These are phyloP conservation scores for Hypericum androsaemum DNA, from an alignment of 345 rosid genomes.

Conservation along the genomic window DNA sequence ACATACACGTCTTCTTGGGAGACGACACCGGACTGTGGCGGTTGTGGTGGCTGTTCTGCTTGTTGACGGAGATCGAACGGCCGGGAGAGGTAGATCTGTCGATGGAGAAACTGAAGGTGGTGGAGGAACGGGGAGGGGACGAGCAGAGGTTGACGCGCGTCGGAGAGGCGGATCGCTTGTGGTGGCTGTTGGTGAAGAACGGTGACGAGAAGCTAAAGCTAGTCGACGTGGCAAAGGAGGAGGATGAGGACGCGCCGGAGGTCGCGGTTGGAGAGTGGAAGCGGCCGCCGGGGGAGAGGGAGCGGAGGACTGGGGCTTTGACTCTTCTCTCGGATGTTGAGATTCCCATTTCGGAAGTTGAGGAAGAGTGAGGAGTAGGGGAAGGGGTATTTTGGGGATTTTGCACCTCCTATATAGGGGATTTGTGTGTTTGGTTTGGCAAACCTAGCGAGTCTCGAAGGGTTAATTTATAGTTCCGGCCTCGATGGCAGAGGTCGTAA, in stretches of 20 bases:
- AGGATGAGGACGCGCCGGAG: conserved; percentile 28
- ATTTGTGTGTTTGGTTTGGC: conserved; percentile 46
- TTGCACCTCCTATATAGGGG: conserved; percentile 16
- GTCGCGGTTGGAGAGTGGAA: conserved; percentile 15
- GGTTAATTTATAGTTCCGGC: conserved; percentile 11
- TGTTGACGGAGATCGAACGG: conserved; percentile 25
- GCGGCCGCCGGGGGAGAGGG: conserved; percentile 41
- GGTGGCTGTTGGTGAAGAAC: conserved; percentile 12
- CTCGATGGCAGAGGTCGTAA: conserved; percentile 18
- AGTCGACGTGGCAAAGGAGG: conserved; percentile 54
- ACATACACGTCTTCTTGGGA: conserved; percentile 57
- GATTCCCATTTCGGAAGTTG: conserved; percentile 15
- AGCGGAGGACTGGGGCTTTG: conserved; percentile 46
- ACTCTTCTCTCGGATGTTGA: conserved; percentile 31
- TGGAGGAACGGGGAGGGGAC: conserved; percentile 19
- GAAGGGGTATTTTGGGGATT: background rate
- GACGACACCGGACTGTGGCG: conserved; percentile 19
- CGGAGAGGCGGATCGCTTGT: conserved; percentile 52
- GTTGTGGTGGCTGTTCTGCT: conserved; percentile 12
- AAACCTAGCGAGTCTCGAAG: conserved; percentile 60
- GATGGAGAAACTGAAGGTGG: conserved; percentile 52
- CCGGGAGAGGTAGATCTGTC: conserved; percentile 39
- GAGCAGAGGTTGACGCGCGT: conserved; percentile 52
- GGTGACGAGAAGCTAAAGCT: conserved; percentile 44
- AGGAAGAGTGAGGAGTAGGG: background rate